phyloP scores from a whole-genome alignment of 2,329 filamentous ascomycete species.

The Aaosphaeria arxii region DNA sequence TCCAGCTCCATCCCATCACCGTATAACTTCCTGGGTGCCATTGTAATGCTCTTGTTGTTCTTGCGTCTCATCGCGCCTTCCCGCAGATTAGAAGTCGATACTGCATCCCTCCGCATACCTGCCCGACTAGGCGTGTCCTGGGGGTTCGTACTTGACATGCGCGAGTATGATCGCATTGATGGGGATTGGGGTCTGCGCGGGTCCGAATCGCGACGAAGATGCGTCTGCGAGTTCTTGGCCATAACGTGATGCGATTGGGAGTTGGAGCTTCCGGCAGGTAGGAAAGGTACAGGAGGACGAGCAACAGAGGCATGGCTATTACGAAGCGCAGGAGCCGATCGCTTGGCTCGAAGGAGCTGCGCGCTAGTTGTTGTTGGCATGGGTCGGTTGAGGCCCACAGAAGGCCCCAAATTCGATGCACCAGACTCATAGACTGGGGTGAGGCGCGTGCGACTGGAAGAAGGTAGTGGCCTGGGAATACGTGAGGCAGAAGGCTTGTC shows the following conservation, averaged over 20 bases:
- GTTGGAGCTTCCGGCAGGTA: slow-evolving; percentile 72
- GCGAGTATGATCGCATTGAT: slow-evolving; percentile 44
- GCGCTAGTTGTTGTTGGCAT: slow-evolving; percentile 53
- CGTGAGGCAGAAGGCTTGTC: slow-evolving; percentile 69
- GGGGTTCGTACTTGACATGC: slow-evolving; percentile 46
- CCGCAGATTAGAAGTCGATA: slow-evolving; percentile 49
- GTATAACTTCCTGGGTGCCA: slow-evolving; percentile 49
- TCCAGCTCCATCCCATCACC: slow-evolving; percentile 92
- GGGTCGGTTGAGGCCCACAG: slow-evolving; percentile 50
- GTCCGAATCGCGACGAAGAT: slow-evolving; percentile 82
- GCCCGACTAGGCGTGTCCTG: slow-evolving; percentile 50
- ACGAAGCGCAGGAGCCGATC: slow-evolving; percentile 59
- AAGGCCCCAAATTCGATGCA: slow-evolving; percentile 54
- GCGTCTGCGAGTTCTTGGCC: slow-evolving; percentile 66
- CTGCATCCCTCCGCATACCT: slow-evolving; percentile 42
- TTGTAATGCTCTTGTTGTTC: slow-evolving; percentile 18
- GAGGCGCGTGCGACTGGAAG: slow-evolving; percentile 57
- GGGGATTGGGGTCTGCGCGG: slow-evolving; percentile 49
- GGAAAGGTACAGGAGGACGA: slow-evolving; percentile 68
- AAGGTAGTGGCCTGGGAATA: slow-evolving; percentile 70
- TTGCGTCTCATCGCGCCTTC: slow-evolving; percentile 59
- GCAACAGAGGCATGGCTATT: slow-evolving; percentile 52
- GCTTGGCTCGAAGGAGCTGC: slow-evolving; percentile 57
- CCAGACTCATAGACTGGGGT: slow-evolving; percentile 92
- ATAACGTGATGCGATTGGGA: slow-evolving; percentile 75